Conservation (phyloP, 768 basidiomycete species). For the Boletus rubroflammeus region DNA sequence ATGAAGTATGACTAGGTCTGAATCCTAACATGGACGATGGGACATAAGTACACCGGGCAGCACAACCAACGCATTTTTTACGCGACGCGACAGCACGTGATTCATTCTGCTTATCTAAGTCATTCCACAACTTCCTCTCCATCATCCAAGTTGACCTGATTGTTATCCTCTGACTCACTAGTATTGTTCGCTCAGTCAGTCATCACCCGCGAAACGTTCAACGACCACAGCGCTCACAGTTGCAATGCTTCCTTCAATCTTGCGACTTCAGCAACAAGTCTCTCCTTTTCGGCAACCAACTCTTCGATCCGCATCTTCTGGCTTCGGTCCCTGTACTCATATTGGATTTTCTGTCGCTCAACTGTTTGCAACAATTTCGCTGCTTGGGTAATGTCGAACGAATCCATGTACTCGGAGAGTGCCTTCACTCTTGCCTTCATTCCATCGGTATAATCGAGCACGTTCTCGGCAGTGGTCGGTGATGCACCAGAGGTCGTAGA, state of each 20-base stretch:
- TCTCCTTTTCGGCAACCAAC: constrained; percentile 17
- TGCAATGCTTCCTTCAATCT: constrained; percentile 14
- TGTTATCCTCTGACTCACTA: constrained; percentile 11
- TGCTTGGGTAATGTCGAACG: constrained; percentile 23
- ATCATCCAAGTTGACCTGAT: constrained; percentile 6
- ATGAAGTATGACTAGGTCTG: constrained; percentile 46
- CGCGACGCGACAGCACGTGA: constrained; percentile 30
- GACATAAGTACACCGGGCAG: background rate
- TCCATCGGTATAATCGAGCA: constrained; percentile 24
- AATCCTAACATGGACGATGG: constrained; percentile 40
- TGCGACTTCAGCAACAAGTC: constrained; percentile 12
- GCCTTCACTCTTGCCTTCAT: constrained; percentile 22
- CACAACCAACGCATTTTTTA: constrained; percentile 9
- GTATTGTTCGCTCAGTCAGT: background rate
- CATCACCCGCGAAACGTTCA: background rate
- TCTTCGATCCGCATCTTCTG: constrained; percentile 24
- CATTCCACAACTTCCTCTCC: no score
- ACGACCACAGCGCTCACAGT: constrained; percentile 9
- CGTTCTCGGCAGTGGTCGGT: constrained; percentile 25
- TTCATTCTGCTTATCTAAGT: constrained; percentile 23
- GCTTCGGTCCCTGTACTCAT: constrained; percentile 21
- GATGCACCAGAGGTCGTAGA: constrained; percentile 15
- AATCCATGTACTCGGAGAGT: constrained; percentile 26
- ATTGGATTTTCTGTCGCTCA: constrained; percentile 24
- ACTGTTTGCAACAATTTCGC: constrained; percentile 9